Evolutionary conservation across 2,329 filamentous ascomycete genomes (phyloP), one percentile per base, ranked within the genome.

Genomic region (Byssothecium circinans): DNA sequence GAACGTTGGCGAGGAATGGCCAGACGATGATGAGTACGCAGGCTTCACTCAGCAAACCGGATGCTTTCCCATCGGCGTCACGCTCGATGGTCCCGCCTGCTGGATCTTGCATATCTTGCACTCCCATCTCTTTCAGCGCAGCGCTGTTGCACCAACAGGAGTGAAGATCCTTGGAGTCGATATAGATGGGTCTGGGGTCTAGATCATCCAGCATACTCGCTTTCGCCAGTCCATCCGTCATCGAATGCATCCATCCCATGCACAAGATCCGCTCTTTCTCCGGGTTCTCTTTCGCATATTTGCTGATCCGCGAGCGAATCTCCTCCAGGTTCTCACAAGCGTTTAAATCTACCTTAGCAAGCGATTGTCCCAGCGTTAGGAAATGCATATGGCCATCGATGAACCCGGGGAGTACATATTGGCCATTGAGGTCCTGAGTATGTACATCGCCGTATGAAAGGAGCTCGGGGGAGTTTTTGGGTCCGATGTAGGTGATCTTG

Each of bases 301-400:
- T 61, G 14, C 57, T 68, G 56, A 83, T 78, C 2, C 72, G 67
- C 5, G 52, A 54, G 2, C 75, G 74, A 53, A 83, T 82, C 40
- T 81, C 79, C 5, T 66, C 61, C 0, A 82, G 67, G 42, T 70
- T 67, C 40, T 72, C 71, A 65, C 80, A 81, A 11, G 56, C 45
- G 34, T 75, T 71, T 2, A 83, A 67, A 32, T 74, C 69, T 25
- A 78, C 69, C 62, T 81, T 82, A 52, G 74, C 71, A 11, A 82
- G 73, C 0, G 79, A 76, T 56, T 80, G 77, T 2, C 80, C 80
- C 20, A 82, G 74, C 38, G 80, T 73, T 34, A 82, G 70, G 11
- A 83, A 71, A 61, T 83, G 81, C 70, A 81, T 79, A 57, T 83
- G 81, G 0, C 78, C 80, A 54, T 83, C 81, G 41, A 83, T 74